phyloP scores from a whole-genome alignment of 1,139 yeast species.

The Blastobotrys malaysiensis region DNA sequence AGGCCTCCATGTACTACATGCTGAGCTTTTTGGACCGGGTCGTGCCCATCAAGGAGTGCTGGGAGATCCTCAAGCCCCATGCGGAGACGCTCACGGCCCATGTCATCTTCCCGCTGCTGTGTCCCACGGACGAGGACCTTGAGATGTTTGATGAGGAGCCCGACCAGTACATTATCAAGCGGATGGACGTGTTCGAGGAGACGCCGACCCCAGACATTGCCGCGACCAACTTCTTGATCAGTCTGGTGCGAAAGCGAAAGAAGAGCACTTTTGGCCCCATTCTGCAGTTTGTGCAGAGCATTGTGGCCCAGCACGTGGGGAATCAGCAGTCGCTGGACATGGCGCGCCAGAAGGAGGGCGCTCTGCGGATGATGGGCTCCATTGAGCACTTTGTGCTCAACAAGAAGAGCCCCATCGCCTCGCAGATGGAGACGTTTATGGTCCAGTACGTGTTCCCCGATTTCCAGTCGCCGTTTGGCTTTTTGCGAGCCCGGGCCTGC shows the following conservation, averaged over 20 bases:
- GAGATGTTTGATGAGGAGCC: conserved; percentile 87
- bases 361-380: conserved; percentile 70
- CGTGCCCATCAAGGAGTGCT: conserved; percentile 59
- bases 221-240: conserved; percentile 68
- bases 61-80: conserved; percentile 69
- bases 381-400: conserved; percentile 55
- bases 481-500: conserved; percentile 78
- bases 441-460: conserved; percentile 65
- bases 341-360: conserved; percentile 76
- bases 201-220: conserved; percentile 75
- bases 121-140: conserved; percentile 63
- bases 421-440: conserved; percentile 67
- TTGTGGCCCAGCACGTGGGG: conserved; percentile 41
- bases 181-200: conserved; percentile 69
- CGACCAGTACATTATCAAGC: conserved; percentile 78
- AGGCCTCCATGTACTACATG: conserved; percentile 59
- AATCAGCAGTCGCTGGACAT: conserved; percentile 45
- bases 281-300: conserved; percentile 57
- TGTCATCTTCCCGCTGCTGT: conserved; percentile 71
- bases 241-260: conserved; percentile 59
- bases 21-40: conserved; percentile 68
- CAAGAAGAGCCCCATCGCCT: conserved; percentile 52
- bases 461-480: conserved; percentile 59
- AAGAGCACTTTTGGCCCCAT: conserved; percentile 58
- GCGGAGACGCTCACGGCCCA: conserved; percentile 60